These are phyloP conservation scores for Asterophora lycoperdoides DNA, from an alignment of 768 basidiomycete species.

Conservation along the genomic window DNA sequence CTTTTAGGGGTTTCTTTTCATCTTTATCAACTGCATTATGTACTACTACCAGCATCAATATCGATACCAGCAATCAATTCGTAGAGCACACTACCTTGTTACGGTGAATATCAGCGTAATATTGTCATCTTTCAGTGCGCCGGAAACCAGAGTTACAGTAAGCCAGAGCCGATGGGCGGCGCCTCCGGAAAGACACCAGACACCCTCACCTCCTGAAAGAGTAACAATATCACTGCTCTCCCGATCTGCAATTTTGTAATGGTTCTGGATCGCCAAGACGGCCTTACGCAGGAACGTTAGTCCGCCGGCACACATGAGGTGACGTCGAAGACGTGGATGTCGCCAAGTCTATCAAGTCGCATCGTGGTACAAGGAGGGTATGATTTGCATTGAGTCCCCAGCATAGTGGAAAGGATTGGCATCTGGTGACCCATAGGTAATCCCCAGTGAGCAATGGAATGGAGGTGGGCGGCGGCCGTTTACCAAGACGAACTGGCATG, in stretches of 20 bases:
- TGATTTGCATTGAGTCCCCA: slow-evolving; percentile 5
- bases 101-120: slow-evolving; percentile 2
- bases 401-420: neutral
- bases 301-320: neutral
- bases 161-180: neutral
- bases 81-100: neutral
- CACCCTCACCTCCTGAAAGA: slow-evolving; percentile 13
- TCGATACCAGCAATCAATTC: neutral
- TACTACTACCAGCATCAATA: slow-evolving; percentile 1
- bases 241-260: slow-evolving; percentile 1
- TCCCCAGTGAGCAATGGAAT: slow-evolving; percentile 5
- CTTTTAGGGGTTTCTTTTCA: neutral
- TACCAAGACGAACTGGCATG: neutral
- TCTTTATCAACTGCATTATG: neutral
- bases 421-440: slow-evolving; percentile 1
- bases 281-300: neutral
- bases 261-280: neutral
- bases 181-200: slow-evolving; percentile 15
- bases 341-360: slow-evolving; percentile 2
- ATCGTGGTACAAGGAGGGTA: neutral
- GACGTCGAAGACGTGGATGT: neutral
- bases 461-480: neutral
- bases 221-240: neutral
- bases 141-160: slow-evolving; percentile 2
- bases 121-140: slow-evolving; percentile 5